Conservation (phyloP, 2,329 filamentous ascomycete species). For the Dichotomopilus funicola region DNA sequence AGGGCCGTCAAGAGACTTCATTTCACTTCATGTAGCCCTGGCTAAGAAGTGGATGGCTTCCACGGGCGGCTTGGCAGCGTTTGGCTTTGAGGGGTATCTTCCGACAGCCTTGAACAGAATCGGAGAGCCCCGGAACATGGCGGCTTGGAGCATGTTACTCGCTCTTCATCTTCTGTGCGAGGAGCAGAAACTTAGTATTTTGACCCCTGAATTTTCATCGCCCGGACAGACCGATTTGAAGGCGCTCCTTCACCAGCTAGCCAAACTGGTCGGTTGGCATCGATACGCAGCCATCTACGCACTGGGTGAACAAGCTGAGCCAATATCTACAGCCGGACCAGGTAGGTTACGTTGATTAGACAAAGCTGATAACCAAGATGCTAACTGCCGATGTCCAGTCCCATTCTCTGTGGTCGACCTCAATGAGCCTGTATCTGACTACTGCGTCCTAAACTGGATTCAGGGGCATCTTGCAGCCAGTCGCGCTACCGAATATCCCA, state of each 20-base stretch:
- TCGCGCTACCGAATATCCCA: slow-evolving; percentile 34
- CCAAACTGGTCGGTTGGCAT: slow-evolving; percentile 71
- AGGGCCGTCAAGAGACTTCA: slow-evolving; percentile 30
- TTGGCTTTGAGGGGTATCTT: slow-evolving; percentile 53
- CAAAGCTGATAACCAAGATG: neutral
- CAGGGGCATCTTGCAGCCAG: slow-evolving; percentile 39
- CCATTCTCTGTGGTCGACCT: slow-evolving; percentile 4
- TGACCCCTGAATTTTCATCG: slow-evolving; percentile 38
- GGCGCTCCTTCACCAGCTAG: slow-evolving; percentile 74
- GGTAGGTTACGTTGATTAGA: slow-evolving; percentile 28
- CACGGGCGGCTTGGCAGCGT: slow-evolving; percentile 47
- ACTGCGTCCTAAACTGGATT: slow-evolving; percentile 48
- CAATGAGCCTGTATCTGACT: slow-evolving; percentile 27
- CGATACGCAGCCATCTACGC: slow-evolving; percentile 44
- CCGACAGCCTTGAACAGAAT: slow-evolving; percentile 52
- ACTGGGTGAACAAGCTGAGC: slow-evolving; percentile 46
- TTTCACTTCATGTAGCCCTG: slow-evolving; percentile 48
- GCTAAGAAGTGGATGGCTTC: slow-evolving; percentile 61
- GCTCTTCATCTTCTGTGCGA: slow-evolving; percentile 82
- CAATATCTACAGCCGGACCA: slow-evolving; percentile 33
- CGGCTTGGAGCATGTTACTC: slow-evolving; percentile 62
- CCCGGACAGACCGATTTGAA: slow-evolving; percentile 49
- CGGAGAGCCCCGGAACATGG: slow-evolving; percentile 51
- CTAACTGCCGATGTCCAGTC: slow-evolving; percentile 3
- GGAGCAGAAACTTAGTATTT: slow-evolving; percentile 74